phyloP scores from a whole-genome alignment of 176 grass and related monocot genomes.

The Oryza nivara region DNA sequence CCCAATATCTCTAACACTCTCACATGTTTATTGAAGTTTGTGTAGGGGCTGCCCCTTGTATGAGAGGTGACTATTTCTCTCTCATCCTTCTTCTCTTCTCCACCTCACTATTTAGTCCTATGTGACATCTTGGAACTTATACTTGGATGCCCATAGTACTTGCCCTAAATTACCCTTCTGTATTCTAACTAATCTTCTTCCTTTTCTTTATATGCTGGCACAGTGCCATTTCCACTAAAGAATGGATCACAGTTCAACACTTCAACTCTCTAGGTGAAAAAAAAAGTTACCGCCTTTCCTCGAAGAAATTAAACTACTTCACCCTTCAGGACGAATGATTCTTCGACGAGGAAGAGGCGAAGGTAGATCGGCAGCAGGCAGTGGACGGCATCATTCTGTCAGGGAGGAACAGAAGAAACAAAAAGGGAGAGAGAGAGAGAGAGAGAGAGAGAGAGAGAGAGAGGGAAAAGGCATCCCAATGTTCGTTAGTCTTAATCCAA shows the following conservation, averaged over 20 bases:
- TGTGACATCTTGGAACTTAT: fast-evolving
- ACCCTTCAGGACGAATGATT: constrained; percentile 24
- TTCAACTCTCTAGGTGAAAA: constrained; percentile 12
- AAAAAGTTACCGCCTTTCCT: constrained; percentile 17
- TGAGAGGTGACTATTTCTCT: too few species aligned
- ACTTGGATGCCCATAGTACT: too few species aligned
- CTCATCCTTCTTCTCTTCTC: too few species aligned
- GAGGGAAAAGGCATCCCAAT: constrained; percentile 20
- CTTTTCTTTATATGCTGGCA: not conserved
- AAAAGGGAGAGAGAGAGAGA: not conserved
- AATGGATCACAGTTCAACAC: not conserved
- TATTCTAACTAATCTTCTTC: not conserved
- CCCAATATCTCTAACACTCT: too few species aligned
- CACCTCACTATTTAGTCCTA: too few species aligned
- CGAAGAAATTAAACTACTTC: not conserved
- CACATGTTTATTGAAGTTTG: too few species aligned
- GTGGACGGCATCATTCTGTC: constrained; percentile 31
- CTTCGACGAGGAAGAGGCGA: constrained; percentile 11
- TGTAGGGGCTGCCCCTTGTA: too few species aligned
- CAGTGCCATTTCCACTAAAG: constrained; percentile 14
- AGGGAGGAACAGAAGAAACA: constrained; percentile 24
- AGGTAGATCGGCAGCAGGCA: not conserved
- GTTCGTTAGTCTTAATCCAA: not conserved
- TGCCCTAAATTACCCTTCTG: not conserved
- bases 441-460: not conserved